Conservation (phyloP, 1,139 yeast genomes). For the Kodamaea plutei region DNA sequence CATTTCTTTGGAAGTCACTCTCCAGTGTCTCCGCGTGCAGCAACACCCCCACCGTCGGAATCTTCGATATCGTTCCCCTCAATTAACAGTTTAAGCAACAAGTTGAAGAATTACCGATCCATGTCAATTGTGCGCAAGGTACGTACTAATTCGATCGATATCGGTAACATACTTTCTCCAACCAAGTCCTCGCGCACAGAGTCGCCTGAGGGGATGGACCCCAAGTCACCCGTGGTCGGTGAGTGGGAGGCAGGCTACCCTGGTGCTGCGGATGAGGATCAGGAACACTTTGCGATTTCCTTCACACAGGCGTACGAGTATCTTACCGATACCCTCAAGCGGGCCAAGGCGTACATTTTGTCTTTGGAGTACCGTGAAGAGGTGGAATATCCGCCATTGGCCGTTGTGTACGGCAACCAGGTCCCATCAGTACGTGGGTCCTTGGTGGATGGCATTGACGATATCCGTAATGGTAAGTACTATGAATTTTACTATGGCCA, state of each 20-base stretch:
- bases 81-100: slow-evolving; percentile 21
- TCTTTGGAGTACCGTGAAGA: slow-evolving; percentile 54
- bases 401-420: slow-evolving; percentile 70
- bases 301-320: slow-evolving; percentile 65
- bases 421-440: slow-evolving; percentile 86
- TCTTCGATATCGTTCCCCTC: slow-evolving; percentile 17
- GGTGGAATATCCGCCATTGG: slow-evolving; percentile 73
- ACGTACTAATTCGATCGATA: background rate
- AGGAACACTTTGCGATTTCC: slow-evolving; percentile 23
- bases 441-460: slow-evolving; percentile 56
- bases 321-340: slow-evolving; percentile 53
- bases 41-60: slow-evolving; percentile 3
- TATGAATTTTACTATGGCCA: slow-evolving; percentile 78
- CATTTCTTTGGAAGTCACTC: background rate
- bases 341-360: slow-evolving; percentile 55
- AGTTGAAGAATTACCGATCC: slow-evolving; percentile 19
- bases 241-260: slow-evolving; percentile 2
- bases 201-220: slow-evolving; percentile 1
- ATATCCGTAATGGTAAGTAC: slow-evolving; percentile 67
- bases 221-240: no score
- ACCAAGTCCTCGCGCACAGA: slow-evolving; percentile 1
- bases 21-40: background rate
- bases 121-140: slow-evolving; percentile 14
- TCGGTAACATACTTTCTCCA: slow-evolving; percentile 1
- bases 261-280: slow-evolving; percentile 8